These are phyloP conservation scores for Cryptococcus depauperatus DNA, from an alignment of 1,284 basidiomycete genomes.

Conservation along the genomic window DNA sequence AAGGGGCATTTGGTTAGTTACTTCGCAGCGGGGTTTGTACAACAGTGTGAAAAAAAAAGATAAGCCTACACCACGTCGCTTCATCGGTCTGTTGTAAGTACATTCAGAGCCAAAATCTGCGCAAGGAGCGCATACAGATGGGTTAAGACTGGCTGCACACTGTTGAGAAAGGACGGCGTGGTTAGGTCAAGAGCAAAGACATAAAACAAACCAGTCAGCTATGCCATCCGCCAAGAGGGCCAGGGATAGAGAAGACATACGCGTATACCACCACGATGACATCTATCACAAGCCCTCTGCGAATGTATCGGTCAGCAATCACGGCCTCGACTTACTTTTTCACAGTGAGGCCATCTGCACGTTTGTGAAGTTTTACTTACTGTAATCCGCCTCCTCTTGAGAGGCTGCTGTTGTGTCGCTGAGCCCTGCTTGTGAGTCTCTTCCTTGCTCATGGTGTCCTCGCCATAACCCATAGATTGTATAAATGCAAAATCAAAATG, in stretches of 20 bases:
- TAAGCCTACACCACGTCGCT: slow-evolving; percentile 38
- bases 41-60: no score
- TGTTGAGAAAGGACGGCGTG: no score
- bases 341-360: background rate
- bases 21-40: no score
- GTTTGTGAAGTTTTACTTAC: slow-evolving; percentile 9
- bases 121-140: slow-evolving; percentile 33
- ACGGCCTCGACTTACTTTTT: background rate
- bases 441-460: no score
- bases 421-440: no score
- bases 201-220: background rate
- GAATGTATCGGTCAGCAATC: background rate
- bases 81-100: slow-evolving; percentile 39
- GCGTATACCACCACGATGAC: slow-evolving; percentile 39
- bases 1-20: no score
- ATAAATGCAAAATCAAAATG: no score
- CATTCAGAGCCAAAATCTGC: slow-evolving; percentile 32
- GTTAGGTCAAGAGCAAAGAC: no score
- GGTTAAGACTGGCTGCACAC: slow-evolving; percentile 27
- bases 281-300: slow-evolving; percentile 41
- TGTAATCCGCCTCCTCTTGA: slow-evolving; percentile 28
- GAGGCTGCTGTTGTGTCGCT: background rate
- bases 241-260: slow-evolving; percentile 12
- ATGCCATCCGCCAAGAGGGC: background rate
- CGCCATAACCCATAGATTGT: no score